Conservation (phyloP, 2,329 filamentous ascomycete species). For the Rhynchosporium agropyri region DNA sequence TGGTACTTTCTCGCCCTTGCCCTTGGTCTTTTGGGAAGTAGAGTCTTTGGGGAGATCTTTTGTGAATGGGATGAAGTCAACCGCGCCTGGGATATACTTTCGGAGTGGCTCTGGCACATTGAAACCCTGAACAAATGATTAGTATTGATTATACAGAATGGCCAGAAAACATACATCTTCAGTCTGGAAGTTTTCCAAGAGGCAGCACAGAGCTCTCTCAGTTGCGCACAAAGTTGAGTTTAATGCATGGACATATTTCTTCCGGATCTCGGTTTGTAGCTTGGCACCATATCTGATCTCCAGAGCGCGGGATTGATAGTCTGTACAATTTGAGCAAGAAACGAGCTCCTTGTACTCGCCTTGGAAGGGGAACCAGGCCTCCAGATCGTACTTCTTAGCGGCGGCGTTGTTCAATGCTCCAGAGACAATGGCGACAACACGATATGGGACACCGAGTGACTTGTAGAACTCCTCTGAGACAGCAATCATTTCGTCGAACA, state of each 20-base stretch:
- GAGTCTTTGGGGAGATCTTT: conserved; percentile 83
- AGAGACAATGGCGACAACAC: conserved; percentile 92
- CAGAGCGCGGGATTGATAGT: conserved; percentile 92
- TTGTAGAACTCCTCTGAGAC: conserved; percentile 95
- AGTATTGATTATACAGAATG: conserved; percentile 25
- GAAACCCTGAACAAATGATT: conserved; percentile 59
- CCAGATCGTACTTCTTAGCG: conserved; percentile 92
- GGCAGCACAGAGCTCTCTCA: conserved; percentile 87
- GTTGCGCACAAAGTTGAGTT: conserved; percentile 92
- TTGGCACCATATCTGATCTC: conserved; percentile 92
- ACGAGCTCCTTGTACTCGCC: conserved; percentile 98
- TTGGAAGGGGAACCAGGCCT: conserved; percentile 96
- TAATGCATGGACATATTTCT: conserved; percentile 92
- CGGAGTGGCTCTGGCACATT: conserved; percentile 80
- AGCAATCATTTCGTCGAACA: conserved; percentile 90
- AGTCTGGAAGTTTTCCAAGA: conserved; percentile 96
- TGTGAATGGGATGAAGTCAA: conserved; percentile 85
- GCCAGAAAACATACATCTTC: conserved; percentile 63
- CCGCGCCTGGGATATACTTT: conserved; percentile 87
- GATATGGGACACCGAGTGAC: conserved; percentile 85
- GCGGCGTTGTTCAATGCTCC: conserved; percentile 89
- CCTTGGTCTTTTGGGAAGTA: conserved; percentile 59
- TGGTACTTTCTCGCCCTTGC: conserved; percentile 36
- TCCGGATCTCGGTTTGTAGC: conserved; percentile 79
- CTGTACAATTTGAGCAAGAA: conserved; percentile 96